Evolutionary conservation across 2,329 filamentous ascomycete species (phyloP), one percentile per base, ranked within the genome.

Genomic region (Tricladium varicosporioides): DNA sequence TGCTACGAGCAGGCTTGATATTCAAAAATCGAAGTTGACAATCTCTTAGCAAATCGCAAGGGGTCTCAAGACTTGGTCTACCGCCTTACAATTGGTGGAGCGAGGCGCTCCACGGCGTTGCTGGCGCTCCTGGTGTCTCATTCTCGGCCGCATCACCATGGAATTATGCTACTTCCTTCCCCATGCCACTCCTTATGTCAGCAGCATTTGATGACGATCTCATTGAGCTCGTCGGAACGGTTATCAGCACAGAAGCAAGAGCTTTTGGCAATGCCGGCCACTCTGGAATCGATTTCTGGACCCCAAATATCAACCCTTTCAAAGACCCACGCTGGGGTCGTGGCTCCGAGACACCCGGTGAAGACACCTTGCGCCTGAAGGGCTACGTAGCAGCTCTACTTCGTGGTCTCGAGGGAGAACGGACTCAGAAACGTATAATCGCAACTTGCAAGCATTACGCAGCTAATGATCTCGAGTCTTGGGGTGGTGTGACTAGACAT

Each of bases 121-220:
- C 80, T 3, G 67, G 62, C 3, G 77, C 76, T 16, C 79, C 79
- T 0, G 84, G 82, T 0, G 80, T 82, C 5, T 74, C 78, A 31
- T 85, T 84, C 68, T 76, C 77, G n/a, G 69, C 69, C 5, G 72
- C 71, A 11, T 80, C 79, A 1, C 71, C 79, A 10, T 88, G 78
- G 67, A 80, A 75, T 60, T 81, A 80, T 65, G 82, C 85, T 0
- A 88, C 86, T 0, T 84, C 81, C 0, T 89, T 88, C 65, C 84
- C 86, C 0, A 79, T 82, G 66, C 85, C 85, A 0, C 85, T 89
- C 51, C 70, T 80, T 1, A 79, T 85, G 63, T 80, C 80, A 18
- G 83, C 85, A 0, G 79, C 85, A 0, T 85, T 89, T 60, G 84
- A 89, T 60, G 83, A 87, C 60, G 77, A 78, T 0, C 70, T 89